Conservation (phyloP, 768 basidiomycete genomes). For the Xerocomellus chrysenteron region DNA sequence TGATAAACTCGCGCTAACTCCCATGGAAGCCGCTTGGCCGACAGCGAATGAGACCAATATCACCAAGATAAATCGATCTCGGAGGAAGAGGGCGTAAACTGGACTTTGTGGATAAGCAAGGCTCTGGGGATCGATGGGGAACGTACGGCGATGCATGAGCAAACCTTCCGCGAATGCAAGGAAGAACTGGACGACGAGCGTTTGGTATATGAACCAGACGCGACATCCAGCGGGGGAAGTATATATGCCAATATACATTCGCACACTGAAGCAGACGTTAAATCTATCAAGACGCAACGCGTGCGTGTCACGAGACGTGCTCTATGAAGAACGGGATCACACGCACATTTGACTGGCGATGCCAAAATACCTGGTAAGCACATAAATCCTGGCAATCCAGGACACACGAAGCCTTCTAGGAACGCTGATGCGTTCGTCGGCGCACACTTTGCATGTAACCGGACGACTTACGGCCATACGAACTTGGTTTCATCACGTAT, state of each 20-base stretch:
- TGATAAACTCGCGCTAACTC: conserved; percentile 10
- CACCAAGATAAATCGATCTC: conserved; percentile 1
- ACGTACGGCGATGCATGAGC: conserved; percentile 22
- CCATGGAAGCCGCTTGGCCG: conserved; percentile 19
- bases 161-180: conserved; percentile 9
- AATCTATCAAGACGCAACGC: conserved; percentile 7
- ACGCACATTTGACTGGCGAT: conserved; percentile 21
- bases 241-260: conserved; percentile 15
- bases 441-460: not conserved
- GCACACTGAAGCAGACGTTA: conserved; percentile 20
- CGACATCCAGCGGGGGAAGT: conserved; percentile 9
- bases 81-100: conserved; percentile 22
- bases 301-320: not conserved
- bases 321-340: not conserved
- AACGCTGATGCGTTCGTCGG: not conserved
- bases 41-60: conserved; percentile 8
- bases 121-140: not conserved
- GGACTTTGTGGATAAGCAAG: not conserved
- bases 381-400: conserved; percentile 8
- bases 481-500: conserved; percentile 15
- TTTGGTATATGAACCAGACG: conserved; percentile 20
- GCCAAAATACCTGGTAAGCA: conserved; percentile 16
- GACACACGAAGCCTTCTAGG: conserved; percentile 8
- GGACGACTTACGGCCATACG: conserved; percentile 24
- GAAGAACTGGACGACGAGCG: conserved; percentile 11